phyloP scores from a whole-genome alignment of 1,284 basidiomycete species.

The Lentinus polychrous region DNA sequence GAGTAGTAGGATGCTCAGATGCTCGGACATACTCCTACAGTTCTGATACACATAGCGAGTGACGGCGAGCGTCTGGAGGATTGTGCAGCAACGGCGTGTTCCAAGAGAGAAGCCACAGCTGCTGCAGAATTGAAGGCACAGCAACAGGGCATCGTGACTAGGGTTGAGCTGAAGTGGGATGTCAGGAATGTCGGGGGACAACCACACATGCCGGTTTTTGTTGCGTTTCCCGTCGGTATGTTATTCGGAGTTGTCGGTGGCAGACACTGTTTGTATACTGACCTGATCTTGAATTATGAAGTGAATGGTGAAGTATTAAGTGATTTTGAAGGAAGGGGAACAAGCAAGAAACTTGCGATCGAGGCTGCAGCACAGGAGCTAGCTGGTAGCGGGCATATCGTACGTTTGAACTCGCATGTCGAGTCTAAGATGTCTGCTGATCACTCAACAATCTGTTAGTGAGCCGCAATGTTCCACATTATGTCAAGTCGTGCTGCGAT shows the following conservation, averaged over 20 bases:
- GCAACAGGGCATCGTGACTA: not conserved
- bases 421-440: too few species aligned
- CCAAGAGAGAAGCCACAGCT: not conserved
- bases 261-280: not conserved
- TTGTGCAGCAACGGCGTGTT: not conserved
- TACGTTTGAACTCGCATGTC: conserved; percentile 5
- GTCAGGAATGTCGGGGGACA: not conserved
- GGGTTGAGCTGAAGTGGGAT: not conserved
- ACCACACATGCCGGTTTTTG: not conserved
- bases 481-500: too few species aligned
- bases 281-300: not conserved
- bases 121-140: not conserved
- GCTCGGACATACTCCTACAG: not conserved
- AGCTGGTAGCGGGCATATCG: conserved; percentile 1
- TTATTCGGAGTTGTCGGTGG: not conserved
- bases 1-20: not conserved
- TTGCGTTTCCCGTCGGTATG: not conserved
- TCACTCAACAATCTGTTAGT: too few species aligned
- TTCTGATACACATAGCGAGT: not conserved
- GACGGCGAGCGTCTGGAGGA: not conserved
- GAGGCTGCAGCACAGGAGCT: conserved; percentile 1
- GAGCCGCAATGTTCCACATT: too few species aligned
- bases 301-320: not conserved
- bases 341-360: conserved; percentile 12
- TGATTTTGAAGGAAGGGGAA: conserved; percentile 5